Evolutionary conservation across 75 land plant species (phyloP).

Genomic region (Chamaecyparis obtusa): DNA sequence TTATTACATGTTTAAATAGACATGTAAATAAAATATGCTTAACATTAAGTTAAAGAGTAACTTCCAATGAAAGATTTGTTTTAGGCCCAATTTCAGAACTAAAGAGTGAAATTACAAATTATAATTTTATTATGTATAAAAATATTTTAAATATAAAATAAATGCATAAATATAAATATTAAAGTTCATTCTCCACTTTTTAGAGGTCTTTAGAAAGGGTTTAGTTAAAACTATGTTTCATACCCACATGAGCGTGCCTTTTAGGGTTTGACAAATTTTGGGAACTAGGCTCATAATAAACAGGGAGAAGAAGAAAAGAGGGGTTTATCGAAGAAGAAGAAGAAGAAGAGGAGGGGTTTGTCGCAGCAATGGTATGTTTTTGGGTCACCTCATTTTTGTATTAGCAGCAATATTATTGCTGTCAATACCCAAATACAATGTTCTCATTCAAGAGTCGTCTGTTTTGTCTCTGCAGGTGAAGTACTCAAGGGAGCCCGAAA

Average conservation of each 20-base stretch:
- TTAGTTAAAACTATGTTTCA: too few relatives aligned
- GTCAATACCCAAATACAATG: neutral
- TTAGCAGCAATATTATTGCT: neutral
- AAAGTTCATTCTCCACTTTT: too few relatives aligned
- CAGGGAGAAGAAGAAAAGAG: neutral
- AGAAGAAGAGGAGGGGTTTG: neutral
- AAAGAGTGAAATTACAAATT: too few relatives aligned
- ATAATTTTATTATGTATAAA: too few relatives aligned
- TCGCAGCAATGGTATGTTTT: neutral
- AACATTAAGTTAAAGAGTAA: too few relatives aligned
- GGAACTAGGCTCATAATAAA: neutral
- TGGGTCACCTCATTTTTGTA: neutral
- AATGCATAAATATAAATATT: too few relatives aligned
- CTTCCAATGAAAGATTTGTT: too few relatives aligned
- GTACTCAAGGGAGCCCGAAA: constrained; percentile 85
- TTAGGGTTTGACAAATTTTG: neutral
- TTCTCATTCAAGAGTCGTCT: neutral
- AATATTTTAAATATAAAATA: too few relatives aligned
- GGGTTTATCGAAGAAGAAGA: neutral
- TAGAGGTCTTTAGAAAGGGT: too few relatives aligned
- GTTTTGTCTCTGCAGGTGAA: constrained; percentile 60
- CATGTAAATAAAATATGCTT: too few relatives aligned
- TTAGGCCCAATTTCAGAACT: too few relatives aligned
- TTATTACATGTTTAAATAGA: too few relatives aligned
- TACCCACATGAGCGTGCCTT: neutral